These are phyloP conservation scores for Rhizopus microsporus DNA, from an alignment of 371 early-diverging fungal species.

Conservation along the genomic window DNA sequence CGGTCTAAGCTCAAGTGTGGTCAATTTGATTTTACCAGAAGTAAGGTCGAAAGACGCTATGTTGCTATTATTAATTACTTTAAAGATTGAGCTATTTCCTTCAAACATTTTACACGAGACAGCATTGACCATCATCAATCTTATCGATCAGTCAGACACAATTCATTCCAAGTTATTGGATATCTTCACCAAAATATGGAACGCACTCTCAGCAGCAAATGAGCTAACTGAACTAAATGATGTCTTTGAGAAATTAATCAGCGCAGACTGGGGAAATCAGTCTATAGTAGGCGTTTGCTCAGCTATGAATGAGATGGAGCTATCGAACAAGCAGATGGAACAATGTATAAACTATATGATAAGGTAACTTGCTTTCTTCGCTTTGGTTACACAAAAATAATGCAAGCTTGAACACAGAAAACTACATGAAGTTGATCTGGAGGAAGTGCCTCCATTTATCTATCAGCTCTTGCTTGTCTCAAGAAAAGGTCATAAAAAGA, in stretches of 20 bases:
- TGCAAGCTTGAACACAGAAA: slow-evolving; percentile 28
- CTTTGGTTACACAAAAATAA: not conserved
- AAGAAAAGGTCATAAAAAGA: slow-evolving; percentile 42
- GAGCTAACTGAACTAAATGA: slow-evolving; percentile 23
- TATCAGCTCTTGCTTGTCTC: slow-evolving; percentile 60
- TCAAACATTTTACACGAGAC: slow-evolving; percentile 12
- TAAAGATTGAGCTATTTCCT: slow-evolving; percentile 38
- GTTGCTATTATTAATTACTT: not conserved
- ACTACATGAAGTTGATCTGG: slow-evolving; percentile 49
- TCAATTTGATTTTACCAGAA: slow-evolving; percentile 41
- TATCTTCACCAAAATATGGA: slow-evolving; percentile 47
- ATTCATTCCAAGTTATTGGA: slow-evolving; percentile 49
- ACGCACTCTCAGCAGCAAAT: slow-evolving; percentile 37
- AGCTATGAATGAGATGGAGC: slow-evolving; percentile 52
- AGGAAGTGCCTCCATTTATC: slow-evolving; percentile 58
- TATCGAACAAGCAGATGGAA: slow-evolving; percentile 45
- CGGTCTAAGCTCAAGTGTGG: slow-evolving; percentile 23
- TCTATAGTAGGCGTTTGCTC: slow-evolving; percentile 48
- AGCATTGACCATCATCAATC: slow-evolving; percentile 18
- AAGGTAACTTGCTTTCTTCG: slow-evolving; percentile 20
- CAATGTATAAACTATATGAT: slow-evolving; percentile 33
- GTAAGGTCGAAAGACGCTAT: slow-evolving; percentile 14
- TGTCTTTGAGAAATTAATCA: slow-evolving; percentile 39
- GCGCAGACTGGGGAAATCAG: slow-evolving; percentile 43
- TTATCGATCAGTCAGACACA: slow-evolving; percentile 28